phyloP scores from a whole-genome alignment of 1,284 basidiomycete genomes.

The Meripilus lineatus region DNA sequence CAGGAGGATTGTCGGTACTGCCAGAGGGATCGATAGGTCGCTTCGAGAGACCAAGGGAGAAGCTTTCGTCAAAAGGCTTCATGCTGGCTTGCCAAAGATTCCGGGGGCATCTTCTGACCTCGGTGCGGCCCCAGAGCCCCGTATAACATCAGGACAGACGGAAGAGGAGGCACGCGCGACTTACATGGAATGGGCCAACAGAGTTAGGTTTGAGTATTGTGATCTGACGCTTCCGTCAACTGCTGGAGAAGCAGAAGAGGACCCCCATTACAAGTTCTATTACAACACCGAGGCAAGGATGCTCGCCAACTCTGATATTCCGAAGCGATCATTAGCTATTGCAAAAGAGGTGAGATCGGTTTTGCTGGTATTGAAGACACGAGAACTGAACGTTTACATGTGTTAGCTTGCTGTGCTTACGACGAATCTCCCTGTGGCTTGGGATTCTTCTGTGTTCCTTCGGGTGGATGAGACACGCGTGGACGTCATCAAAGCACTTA shows the following conservation, averaged over 20 bases:
- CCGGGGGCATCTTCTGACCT: constrained; percentile 38
- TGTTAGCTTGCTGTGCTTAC: constrained; percentile 81
- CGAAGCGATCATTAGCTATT: constrained; percentile 84
- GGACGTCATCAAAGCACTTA: constrained; percentile 86
- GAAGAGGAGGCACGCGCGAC: constrained; percentile 64
- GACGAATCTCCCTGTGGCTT: constrained; percentile 83
- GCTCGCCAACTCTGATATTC: constrained; percentile 75
- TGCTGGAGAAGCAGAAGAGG: constrained; percentile 39
- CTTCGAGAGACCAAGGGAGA: constrained; percentile 83
- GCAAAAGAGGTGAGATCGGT: constrained; percentile 71
- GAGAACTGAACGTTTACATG: constrained; percentile 2
- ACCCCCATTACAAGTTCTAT: constrained; percentile 73
- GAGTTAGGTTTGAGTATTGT: constrained; percentile 82
- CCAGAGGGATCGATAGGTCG: constrained; percentile 78
- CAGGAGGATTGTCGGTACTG: constrained; percentile 73
- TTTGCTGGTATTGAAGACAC: constrained; percentile 3
- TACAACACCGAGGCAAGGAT: constrained; percentile 77
- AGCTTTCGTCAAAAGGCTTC: constrained; percentile 74
- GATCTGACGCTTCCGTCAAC: constrained; percentile 56
- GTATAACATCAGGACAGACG: constrained; percentile 47
- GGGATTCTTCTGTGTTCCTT: constrained; percentile 87
- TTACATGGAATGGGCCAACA: constrained; percentile 80
- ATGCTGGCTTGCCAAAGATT: constrained; percentile 70
- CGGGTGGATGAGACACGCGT: constrained; percentile 84
- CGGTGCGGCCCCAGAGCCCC: constrained; percentile 23